Evolutionary conservation across 257 asterid species (phyloP), one percentile per base, ranked within the genome.

Genomic region (Echium plantagineum): DNA sequence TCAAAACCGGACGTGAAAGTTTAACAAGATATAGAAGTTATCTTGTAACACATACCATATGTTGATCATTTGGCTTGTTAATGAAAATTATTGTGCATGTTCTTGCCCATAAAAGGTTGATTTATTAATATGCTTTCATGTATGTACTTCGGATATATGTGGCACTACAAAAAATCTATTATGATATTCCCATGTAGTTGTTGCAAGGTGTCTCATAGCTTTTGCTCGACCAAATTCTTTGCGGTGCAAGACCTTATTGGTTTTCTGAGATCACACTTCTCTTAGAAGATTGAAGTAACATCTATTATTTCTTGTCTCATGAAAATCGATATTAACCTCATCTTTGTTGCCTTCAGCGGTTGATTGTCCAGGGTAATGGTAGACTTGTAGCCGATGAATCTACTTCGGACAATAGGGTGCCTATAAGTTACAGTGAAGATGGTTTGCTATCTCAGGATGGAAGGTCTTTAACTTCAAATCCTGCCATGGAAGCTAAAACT

Each of bases 361-460:
- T 70, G 55, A 72, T 72, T 67, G 76, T 75, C 69, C 61, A 65
- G 75, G 75, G 79, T 71, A 65, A 73, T 48, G 86, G 85, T 74
- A 85, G 76, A 46, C 74, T 18, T 57, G 78, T 72, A 21, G 42
- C 63, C 52, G 69, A 76, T 51, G 57, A 72, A 66, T 71, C 85
- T 67, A 66, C 66, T 70, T 63, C 71, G 63, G 78, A 70, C 38
- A 71, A 66, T 71, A 78, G 75, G 66, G 60, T 78, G 1, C 31
- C 68, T 32, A 51, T 69, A 66, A 75, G 78, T 77, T 73, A 78
- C 32, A 63, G 72, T 17, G 80, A 67, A 55, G 89, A 80, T 72
- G 73, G 78, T 67, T 70, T 76, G 22, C 59, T 62, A 52, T 71
- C 83, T 26, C 71, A 72, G 55, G 74, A 74, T 58, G 90, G 80